Conservation (phyloP, 768 basidiomycete genomes). For the Rubroboletus pulcherrimus region DNA sequence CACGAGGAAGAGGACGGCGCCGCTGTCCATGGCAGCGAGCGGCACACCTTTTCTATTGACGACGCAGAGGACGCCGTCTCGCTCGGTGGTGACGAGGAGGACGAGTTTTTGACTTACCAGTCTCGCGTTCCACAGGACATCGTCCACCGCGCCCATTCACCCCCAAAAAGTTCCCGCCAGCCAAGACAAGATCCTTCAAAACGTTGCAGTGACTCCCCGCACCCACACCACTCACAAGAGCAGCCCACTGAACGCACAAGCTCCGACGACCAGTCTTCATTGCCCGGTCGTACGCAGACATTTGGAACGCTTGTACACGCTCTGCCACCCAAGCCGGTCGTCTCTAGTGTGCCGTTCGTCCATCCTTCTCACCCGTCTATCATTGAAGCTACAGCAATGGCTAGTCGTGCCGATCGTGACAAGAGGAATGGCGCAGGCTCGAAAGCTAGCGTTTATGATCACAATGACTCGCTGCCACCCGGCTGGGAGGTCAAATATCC, state of each 20-base stretch:
- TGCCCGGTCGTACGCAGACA: slow-evolving; percentile 22
- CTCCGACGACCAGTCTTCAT: slow-evolving; percentile 19
- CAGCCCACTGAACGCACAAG: slow-evolving; percentile 12
- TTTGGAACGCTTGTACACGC: slow-evolving; percentile 55
- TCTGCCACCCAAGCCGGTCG: slow-evolving; percentile 62
- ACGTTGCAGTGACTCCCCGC: slow-evolving; percentile 1
- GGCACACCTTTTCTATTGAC: slow-evolving; percentile 29
- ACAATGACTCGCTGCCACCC: slow-evolving; percentile 42
- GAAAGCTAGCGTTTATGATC: slow-evolving; percentile 25
- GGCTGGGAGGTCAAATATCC: slow-evolving; percentile 60
- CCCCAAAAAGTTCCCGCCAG: slow-evolving; percentile 15
- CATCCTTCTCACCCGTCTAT: slow-evolving; percentile 56
- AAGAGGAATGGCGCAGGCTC: slow-evolving; percentile 36
- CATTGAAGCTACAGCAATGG: slow-evolving; percentile 61
- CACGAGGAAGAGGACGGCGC: slow-evolving; percentile 45
- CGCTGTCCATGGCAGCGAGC: slow-evolving; percentile 42
- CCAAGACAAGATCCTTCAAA: slow-evolving; percentile 13
- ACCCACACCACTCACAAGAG: slow-evolving; percentile 6
- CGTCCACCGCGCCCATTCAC: slow-evolving; percentile 11
- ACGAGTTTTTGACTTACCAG: slow-evolving; percentile 50
- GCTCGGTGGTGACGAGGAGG: slow-evolving; percentile 69
- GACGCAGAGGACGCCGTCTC: slow-evolving; percentile 64
- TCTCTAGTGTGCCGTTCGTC: slow-evolving; percentile 47
- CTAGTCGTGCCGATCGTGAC: slow-evolving; percentile 41
- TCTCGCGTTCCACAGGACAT: slow-evolving; percentile 32